Conservation (phyloP, 768 basidiomycete species). For the Pleurotus pulmonarius region DNA sequence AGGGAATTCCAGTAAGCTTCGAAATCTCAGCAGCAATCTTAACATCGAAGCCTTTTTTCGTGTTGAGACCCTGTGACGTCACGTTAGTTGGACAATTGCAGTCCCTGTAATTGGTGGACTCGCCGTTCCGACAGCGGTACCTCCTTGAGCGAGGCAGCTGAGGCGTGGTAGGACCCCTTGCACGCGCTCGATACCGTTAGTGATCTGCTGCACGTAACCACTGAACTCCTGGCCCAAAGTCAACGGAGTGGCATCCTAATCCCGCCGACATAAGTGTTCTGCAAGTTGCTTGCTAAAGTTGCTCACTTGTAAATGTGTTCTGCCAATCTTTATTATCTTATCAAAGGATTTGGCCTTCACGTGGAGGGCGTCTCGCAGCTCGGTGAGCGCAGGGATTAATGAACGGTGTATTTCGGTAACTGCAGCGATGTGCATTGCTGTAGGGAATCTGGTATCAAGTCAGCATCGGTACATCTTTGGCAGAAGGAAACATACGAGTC, state of each 20-base stretch:
- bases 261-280: background rate
- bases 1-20: constrained; percentile 84
- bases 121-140: constrained; percentile 97
- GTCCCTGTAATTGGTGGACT: constrained; percentile 22
- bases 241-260: constrained; percentile 91
- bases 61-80: constrained; percentile 81
- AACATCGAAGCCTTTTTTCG: constrained; percentile 93
- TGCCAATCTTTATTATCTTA: constrained; percentile 96
- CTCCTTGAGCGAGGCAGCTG: constrained; percentile 91
- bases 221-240: constrained; percentile 99
- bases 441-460: constrained; percentile 73
- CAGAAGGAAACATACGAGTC: constrained; percentile 62
- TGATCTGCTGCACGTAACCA: constrained; percentile 93
- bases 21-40: constrained; percentile 91
- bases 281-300: background rate
- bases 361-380: constrained; percentile 80
- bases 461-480: background rate
- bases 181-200: constrained; percentile 85
- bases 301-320: constrained; percentile 85
- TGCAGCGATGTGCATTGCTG: constrained; percentile 97
- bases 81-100: constrained; percentile 6
- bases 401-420: constrained; percentile 80
- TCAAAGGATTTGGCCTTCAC: constrained; percentile 82
- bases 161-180: constrained; percentile 80
- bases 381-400: constrained; percentile 81